Evolutionary conservation across 2,329 filamentous ascomycete species (phyloP).

Genomic region (Talaromyces sp.): DNA sequence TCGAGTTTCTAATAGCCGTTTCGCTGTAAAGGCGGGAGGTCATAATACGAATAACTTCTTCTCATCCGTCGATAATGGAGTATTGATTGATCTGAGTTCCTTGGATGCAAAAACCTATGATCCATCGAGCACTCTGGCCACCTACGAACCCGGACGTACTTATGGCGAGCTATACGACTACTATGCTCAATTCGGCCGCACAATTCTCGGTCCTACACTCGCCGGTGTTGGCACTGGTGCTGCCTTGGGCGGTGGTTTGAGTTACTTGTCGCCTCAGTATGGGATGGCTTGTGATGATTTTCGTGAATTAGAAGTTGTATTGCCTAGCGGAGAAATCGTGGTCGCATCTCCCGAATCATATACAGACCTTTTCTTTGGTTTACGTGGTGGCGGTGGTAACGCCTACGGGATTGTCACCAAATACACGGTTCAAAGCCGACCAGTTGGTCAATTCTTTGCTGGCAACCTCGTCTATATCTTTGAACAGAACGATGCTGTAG

Average conservation of each 20-base stretch:
- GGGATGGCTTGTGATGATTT: constrained; percentile 16
- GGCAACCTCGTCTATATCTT: constrained; percentile 30
- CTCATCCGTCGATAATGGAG: constrained; percentile 22
- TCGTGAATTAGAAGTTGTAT: constrained; percentile 6
- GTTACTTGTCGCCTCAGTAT: constrained; percentile 12
- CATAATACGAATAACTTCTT: constrained; percentile 30
- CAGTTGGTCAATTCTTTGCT: constrained; percentile 26
- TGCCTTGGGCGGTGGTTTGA: constrained; percentile 14
- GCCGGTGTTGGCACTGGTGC: constrained; percentile 16
- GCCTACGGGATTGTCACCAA: constrained; percentile 22
- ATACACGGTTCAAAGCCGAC: constrained; percentile 29
- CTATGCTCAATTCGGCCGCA: constrained; percentile 7
- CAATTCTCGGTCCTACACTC: constrained; percentile 10
- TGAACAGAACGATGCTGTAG: constrained; percentile 26
- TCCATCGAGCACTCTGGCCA: neutral
- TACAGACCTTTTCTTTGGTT: constrained; percentile 13
- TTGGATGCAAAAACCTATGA: constrained; percentile 11
- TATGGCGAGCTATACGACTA: constrained; percentile 15
- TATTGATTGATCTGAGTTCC: constrained; percentile 11
- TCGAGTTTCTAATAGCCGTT: constrained; percentile 24
- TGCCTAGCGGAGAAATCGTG: constrained; percentile 13
- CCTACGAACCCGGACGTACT: constrained; percentile 11
- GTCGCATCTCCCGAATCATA: constrained; percentile 3
- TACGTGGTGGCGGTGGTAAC: constrained; percentile 14
- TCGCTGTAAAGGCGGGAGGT: constrained; percentile 29